Evolutionary conservation across 1,284 basidiomycete genomes (phyloP).

Genomic region (Coniophora puteana): DNA sequence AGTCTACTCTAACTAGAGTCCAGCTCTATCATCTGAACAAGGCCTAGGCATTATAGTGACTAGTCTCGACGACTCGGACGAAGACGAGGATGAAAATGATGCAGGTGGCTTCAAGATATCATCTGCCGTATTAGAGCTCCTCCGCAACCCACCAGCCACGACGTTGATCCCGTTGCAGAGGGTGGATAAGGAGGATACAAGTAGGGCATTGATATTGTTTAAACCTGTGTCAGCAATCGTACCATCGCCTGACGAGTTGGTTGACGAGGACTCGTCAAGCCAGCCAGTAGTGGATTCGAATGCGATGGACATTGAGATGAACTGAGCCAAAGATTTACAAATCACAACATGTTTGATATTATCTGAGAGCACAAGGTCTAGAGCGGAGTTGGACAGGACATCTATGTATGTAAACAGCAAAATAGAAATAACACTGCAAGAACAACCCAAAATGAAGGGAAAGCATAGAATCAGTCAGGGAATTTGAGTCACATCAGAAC

Average conservation of each 20-base stretch:
- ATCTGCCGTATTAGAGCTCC: conserved; percentile 42
- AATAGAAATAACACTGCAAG: conserved; percentile 8
- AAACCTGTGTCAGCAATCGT: conserved; percentile 35
- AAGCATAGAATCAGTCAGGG: conserved; percentile 7
- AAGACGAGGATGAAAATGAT: conserved; percentile 24
- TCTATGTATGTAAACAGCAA: conserved; percentile 18
- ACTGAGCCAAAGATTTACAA: conserved; percentile 1
- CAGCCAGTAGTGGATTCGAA: conserved; percentile 34
- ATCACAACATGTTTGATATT: conserved; percentile 8
- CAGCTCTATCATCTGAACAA: conserved; percentile 3
- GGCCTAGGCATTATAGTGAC: conserved; percentile 55
- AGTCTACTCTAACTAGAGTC: conserved; percentile 23
- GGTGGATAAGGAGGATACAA: conserved; percentile 20
- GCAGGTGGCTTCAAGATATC: conserved; percentile 33
- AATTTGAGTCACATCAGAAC: conserved; percentile 3
- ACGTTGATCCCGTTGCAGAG: conserved; percentile 17
- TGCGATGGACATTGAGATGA: conserved; percentile 57
- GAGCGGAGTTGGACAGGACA: conserved; percentile 8
- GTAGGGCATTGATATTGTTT: conserved; percentile 58
- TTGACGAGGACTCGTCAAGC: conserved; percentile 2
- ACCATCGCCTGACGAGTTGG: conserved; percentile 10
- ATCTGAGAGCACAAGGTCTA: conserved; percentile 7
- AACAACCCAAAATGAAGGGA: conserved; percentile 7
- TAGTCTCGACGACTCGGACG: conserved; percentile 52
- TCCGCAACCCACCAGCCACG: conserved; percentile 24